Evolutionary conservation across 768 basidiomycete genomes (phyloP), one percentile per base, ranked within the genome.

Genomic region (Russula abietina): DNA sequence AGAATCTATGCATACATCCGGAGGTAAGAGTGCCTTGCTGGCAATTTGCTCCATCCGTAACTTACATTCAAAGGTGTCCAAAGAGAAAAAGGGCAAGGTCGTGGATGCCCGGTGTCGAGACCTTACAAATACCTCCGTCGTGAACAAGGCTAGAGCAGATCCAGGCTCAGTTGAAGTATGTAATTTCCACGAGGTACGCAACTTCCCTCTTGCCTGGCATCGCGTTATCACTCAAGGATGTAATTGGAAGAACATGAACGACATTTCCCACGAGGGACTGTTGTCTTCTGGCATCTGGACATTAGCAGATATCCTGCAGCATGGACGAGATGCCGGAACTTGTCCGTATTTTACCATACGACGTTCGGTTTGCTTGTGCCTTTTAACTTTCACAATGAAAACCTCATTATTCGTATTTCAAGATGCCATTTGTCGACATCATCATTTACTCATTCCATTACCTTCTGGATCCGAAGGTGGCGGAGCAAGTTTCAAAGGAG

Each of bases 391-490:
- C n/a, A 14, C 30, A 16, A 33, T 16, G 49, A 28, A 38, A 50
- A 17, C 22, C 32, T 54, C 53, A 58, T 49, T 49, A 58, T 49
- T 49, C 59, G 8, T 45, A 26, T 11, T 24, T 26, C 30, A 67
- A 98, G 96, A 89, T 99, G 84, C 88, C 93, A 0, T 96, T 95
- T 73, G 91, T 91, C 41, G 92, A 97, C 72, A 81, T 98, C 69
- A 86, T 99, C 74, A 98, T 99, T 74, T 99, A 98, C 72, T 99
- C 97, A 22, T 99, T 98, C 75, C 97, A 99, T 74, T 99, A 99
- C 73, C 80, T 99, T 33, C 83, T 99, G 33, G 97, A 99, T 76
- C 97, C 97, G 2, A 99, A 99, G 75, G 95, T 99, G 46, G 97
- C 97, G 0, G 97, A 98, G 69, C 95, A 98, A 76, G 97, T 99